Evolutionary conservation across 1,284 basidiomycete genomes (phyloP).

Genomic region (Rhodofomes roseus): DNA sequence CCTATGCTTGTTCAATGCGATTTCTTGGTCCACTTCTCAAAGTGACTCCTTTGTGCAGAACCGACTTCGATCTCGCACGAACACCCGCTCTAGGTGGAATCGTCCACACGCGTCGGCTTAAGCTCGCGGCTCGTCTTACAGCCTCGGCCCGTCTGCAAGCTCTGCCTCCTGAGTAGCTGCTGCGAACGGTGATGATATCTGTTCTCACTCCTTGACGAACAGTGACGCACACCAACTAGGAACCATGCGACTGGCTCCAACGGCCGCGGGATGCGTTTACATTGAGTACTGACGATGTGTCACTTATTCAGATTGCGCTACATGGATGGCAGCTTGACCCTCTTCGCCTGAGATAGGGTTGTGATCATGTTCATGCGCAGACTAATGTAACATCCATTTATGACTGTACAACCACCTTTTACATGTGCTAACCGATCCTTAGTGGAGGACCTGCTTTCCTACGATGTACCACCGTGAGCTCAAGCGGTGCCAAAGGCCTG

Average conservation of each 20-base stretch:
- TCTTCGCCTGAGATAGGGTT: not conserved
- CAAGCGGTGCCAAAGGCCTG: slow-evolving; percentile 43
- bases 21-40: slow-evolving; percentile 19
- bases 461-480: slow-evolving; percentile 5
- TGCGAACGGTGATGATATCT: not conserved
- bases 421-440: not conserved
- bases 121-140: not conserved
- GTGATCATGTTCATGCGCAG: not conserved
- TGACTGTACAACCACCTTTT: not conserved
- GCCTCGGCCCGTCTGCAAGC: not conserved
- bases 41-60: slow-evolving; percentile 14
- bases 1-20: slow-evolving; percentile 19
- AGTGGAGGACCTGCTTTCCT: not conserved
- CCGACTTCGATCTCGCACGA: not conserved
- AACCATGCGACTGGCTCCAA: not conserved
- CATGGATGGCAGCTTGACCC: not conserved
- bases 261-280: too few relatives aligned
- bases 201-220: not conserved
- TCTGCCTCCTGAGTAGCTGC: slow-evolving; percentile 1
- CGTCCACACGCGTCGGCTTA: not conserved
- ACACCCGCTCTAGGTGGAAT: not conserved
- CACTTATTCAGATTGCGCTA: not conserved
- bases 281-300: not conserved
- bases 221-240: not conserved
- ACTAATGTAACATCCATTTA: not conserved